These are phyloP conservation scores for Solanum sitiens DNA, from an alignment of 257 asterid genomes.

Conservation along the genomic window DNA sequence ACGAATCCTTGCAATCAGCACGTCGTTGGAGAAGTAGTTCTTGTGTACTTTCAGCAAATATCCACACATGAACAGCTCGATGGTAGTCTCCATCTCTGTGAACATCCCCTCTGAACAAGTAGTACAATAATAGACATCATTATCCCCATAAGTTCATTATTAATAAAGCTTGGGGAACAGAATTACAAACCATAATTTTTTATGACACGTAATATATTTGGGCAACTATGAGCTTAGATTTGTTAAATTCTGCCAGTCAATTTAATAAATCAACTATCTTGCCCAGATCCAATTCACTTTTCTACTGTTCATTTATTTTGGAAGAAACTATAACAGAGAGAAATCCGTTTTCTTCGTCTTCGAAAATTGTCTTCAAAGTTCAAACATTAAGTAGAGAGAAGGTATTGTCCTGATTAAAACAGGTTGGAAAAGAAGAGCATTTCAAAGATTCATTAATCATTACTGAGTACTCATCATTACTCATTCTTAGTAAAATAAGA, in stretches of 20 bases:
- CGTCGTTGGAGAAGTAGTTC: conserved; percentile 73
- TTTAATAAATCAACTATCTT: background rate
- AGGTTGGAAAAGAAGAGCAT: background rate
- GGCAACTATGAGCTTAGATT: background rate
- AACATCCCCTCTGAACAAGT: conserved; percentile 42
- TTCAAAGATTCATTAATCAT: background rate
- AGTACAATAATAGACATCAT: background rate
- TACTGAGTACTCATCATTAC: background rate
- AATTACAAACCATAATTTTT: background rate
- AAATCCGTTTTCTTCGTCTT: background rate
- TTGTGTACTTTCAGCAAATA: conserved; percentile 79
- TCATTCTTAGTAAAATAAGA: background rate
- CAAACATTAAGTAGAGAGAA: background rate
- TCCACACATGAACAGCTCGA: conserved; percentile 93
- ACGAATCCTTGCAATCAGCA: conserved; percentile 87
- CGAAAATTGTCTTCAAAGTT: background rate
- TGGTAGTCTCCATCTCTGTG: conserved; percentile 94
- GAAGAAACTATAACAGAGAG: background rate
- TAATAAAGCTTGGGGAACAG: background rate
- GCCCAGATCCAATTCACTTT: background rate
- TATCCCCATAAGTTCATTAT: background rate
- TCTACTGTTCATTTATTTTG: background rate
- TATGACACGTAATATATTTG: background rate
- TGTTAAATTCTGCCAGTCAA: background rate
- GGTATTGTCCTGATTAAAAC: background rate